These are phyloP conservation scores for Phytophthora aleatoria DNA, from an alignment of 352 stramenopile genomes.

Conservation along the genomic window DNA sequence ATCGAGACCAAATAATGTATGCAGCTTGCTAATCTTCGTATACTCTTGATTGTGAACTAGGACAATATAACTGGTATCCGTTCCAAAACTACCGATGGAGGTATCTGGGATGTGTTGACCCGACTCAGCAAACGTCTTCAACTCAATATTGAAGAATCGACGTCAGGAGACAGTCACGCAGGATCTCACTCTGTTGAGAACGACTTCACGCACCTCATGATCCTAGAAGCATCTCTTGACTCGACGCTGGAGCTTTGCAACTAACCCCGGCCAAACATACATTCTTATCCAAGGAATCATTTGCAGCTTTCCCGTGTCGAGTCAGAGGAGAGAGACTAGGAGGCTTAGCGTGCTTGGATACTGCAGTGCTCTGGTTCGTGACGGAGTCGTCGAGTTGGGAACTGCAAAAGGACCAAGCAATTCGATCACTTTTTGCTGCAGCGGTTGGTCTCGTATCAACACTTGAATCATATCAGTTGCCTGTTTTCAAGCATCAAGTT, in stretches of 20 bases:
- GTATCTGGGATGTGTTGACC: conserved; percentile 23
- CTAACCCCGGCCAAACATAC: conserved; percentile 2
- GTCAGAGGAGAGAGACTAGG: conserved; percentile 36
- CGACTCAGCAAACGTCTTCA: conserved; percentile 42
- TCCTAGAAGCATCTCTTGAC: conserved; percentile 51
- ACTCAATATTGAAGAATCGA: conserved; percentile 35
- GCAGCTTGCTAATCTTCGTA: neutral
- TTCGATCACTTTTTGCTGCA: conserved; percentile 37
- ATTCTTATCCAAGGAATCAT: conserved; percentile 7
- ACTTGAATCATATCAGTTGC: conserved; percentile 9
- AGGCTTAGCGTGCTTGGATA: neutral
- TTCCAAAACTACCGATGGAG: conserved; percentile 7
- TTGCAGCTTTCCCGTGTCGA: conserved; percentile 10
- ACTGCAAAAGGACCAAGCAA: conserved; percentile 22
- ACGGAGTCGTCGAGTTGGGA: neutral
- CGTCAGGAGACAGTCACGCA: conserved; percentile 1
- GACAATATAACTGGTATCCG: conserved; percentile 41
- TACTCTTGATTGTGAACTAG: conserved; percentile 21
- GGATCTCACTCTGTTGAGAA: conserved; percentile 13
- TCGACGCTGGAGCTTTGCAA: conserved; percentile 41
- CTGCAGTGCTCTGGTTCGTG: neutral
- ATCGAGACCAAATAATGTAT: conserved; percentile 1
- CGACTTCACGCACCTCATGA: conserved; percentile 42
- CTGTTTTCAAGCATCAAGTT: conserved; percentile 13
- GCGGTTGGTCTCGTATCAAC: conserved; percentile 23